These are phyloP conservation scores for Tetraselmis chui DNA, from an alignment of 139 green algal genomes.

Conservation along the genomic window DNA sequence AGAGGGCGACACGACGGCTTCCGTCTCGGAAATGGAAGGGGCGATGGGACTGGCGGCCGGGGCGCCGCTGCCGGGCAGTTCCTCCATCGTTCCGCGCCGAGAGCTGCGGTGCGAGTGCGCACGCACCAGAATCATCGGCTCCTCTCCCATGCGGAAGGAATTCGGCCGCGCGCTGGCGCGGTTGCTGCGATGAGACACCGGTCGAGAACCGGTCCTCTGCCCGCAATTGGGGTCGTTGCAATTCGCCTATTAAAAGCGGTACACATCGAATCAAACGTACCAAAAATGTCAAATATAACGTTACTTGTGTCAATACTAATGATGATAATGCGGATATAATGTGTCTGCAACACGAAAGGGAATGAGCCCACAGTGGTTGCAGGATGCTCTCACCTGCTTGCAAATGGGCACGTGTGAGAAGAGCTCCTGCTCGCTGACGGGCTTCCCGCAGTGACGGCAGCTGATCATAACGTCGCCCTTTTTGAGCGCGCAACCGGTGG, in stretches of 20 bases:
- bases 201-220: neutral
- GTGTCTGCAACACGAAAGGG: neutral
- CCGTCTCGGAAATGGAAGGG: neutral
- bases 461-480: neutral
- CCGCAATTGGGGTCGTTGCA: neutral
- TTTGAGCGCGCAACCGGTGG: neutral
- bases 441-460: neutral
- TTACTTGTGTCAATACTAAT: too few species aligned
- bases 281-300: too few species aligned
- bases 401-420: neutral
- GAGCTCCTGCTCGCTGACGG: neutral
- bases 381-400: neutral
- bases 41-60: neutral
- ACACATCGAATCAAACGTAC: too few species aligned
- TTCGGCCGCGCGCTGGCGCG: too few species aligned
- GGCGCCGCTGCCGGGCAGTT: neutral
- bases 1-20: neutral
- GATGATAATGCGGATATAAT: neutral
- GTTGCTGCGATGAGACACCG: neutral
- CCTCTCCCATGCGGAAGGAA: neutral
- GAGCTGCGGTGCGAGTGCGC: neutral
- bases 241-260: neutral
- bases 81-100: neutral
- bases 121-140: neutral
- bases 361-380: neutral